phyloP scores from a whole-genome alignment of 2,329 filamentous ascomycete species.

The Ascocoryne sarcoides region DNA sequence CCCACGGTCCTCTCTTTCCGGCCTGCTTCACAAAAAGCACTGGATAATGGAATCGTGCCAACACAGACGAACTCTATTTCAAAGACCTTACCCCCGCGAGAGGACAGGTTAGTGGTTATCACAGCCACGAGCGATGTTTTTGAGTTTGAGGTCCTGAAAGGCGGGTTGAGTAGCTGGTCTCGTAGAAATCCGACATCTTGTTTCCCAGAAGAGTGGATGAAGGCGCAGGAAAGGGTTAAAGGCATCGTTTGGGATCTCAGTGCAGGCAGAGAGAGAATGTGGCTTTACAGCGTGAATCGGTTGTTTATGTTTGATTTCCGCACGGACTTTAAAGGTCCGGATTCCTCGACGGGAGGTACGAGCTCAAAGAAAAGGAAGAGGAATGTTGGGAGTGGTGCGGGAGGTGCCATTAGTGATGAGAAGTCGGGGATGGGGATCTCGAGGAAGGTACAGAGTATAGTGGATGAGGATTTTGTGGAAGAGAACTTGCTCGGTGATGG shows the following conservation, averaged over 20 bases:
- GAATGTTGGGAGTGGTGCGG: conserved; percentile 38
- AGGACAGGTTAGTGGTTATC: conserved; percentile 49
- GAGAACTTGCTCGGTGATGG: conserved; percentile 28
- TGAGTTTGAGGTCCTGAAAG: conserved; percentile 70
- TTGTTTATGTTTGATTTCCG: conserved; percentile 87
- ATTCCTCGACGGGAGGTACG: conserved; percentile 8
- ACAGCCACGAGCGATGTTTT: conserved; percentile 60
- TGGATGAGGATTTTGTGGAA: conserved; percentile 33
- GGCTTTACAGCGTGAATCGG: conserved; percentile 82
- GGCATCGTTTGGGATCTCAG: conserved; percentile 75
- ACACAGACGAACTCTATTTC: conserved; percentile 18
- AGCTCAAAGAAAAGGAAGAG: conserved; percentile 29
- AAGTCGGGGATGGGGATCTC: conserved; percentile 26
- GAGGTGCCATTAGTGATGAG: conserved; percentile 38
- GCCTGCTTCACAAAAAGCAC: conserved; percentile 25
- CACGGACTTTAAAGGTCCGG: conserved; percentile 47
- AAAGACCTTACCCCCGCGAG: conserved; percentile 44
- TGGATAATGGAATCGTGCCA: conserved; percentile 10
- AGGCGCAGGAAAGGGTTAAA: conserved; percentile 71
- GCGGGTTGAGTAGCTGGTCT: conserved; percentile 76
- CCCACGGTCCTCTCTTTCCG: conserved; percentile 63
- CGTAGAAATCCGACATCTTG: conserved; percentile 68
- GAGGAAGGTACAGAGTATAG: conserved; percentile 31
- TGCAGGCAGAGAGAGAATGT: conserved; percentile 52
- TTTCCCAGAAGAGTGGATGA: conserved; percentile 66